Base-by-base conservation (phyloP, 306 rosid species). In the Canavalia gladiata region DNA sequence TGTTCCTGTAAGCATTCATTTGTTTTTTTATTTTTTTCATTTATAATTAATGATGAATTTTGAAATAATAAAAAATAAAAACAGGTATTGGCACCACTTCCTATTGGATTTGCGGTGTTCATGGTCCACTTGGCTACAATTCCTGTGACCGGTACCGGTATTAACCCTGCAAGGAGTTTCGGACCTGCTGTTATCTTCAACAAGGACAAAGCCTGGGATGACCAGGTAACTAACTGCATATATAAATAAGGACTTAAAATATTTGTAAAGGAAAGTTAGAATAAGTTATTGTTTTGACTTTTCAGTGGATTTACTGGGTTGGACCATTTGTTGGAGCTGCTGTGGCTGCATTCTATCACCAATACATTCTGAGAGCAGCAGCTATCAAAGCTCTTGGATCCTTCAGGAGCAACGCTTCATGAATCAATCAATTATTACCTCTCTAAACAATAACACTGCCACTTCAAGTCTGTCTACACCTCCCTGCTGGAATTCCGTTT, bases 61-160 rank as follows among this genome's bases (percentile, higher is more conserved):
- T 51, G 47, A 33, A 57, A 37, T 4, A 7, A 43, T 8, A 6
- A 41, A 47, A 41, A 47, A 13, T 11, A 25, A 51, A 13, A 18
- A 25, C 43, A 94, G 98, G 98, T 94, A 0, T 86, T 94, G 89
- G 98, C 98, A n/a, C 98, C 98, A 56, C 96, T 94, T 18, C 98
- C 98, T 0, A 94, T 94, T 76, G 98, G 98, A 7, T 94, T 94
- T 57, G 98, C 98, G 28, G 98, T 94, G 57, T 94, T 94, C 92
- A 94, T 94, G 90, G 98, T 94, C 79, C 98, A 94, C 84, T 87
- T 94, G 86, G 98, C 95, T 10, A 94, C 98, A 31, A 94, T 94
- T 68, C 98, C 97, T 33, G 86, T 94, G 37, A 94, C 98, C 1
- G 98, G 98, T 0, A 94, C 98, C 31, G 98, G 98, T 4, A 94